These are phyloP conservation scores for Alisma plantagoaquatica DNA, from an alignment of 106 monocot genomes.

Conservation along the genomic window DNA sequence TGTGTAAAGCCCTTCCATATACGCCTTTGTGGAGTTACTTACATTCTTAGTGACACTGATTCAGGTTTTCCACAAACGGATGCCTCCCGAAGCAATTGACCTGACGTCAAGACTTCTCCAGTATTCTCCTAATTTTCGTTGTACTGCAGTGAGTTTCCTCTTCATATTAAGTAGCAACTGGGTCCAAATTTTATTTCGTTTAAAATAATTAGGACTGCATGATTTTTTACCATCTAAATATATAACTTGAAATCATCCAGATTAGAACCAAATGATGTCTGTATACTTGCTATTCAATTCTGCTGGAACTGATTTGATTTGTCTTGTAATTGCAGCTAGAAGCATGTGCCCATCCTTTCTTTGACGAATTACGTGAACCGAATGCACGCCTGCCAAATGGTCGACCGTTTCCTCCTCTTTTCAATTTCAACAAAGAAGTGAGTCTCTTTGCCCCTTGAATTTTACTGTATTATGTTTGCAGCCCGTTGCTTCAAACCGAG, in stretches of 20 bases:
- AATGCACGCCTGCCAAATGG: slow-evolving; percentile 73
- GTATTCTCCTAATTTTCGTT: slow-evolving; percentile 74
- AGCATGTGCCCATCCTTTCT: slow-evolving; percentile 81
- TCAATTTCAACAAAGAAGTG: slow-evolving; percentile 81
- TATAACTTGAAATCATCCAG: not conserved
- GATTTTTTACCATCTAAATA: not conserved
- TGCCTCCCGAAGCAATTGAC: slow-evolving; percentile 96
- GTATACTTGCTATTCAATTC: not conserved
- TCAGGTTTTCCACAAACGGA: slow-evolving; percentile 76
- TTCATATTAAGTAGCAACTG: not conserved
- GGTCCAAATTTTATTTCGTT: not conserved
- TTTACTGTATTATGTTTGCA: too few species aligned
- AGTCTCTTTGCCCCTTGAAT: too few species aligned
- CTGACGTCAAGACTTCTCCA: slow-evolving; percentile 78
- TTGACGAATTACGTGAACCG: slow-evolving; percentile 68
- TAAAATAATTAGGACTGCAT: too few species aligned
- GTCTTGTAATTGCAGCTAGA: slow-evolving; percentile 38
- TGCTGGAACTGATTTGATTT: not conserved
- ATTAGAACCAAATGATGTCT: not conserved
- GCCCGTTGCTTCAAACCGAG: too few species aligned
- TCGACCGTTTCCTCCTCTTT: slow-evolving; percentile 64
- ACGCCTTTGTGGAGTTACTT: too few species aligned
- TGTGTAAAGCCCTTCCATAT: too few species aligned
- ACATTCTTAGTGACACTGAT: not conserved
- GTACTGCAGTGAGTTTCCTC: slow-evolving; percentile 55